Conservation (phyloP, 2,329 filamentous ascomycete genomes). For the Thelonectria blattea region DNA sequence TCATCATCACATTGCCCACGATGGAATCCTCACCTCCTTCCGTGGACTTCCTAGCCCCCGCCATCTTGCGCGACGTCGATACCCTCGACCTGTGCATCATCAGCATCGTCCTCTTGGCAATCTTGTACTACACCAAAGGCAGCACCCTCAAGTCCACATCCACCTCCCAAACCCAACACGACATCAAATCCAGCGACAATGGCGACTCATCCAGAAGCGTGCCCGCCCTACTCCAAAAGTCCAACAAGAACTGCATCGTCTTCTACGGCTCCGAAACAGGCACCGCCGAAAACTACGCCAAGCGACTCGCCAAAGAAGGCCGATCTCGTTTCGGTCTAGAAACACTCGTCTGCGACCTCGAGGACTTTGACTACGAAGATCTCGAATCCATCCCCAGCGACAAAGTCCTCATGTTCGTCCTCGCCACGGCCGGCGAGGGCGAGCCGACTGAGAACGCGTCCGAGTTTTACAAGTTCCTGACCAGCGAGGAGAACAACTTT, state of each 20-base stretch:
- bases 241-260: conserved; percentile 94
- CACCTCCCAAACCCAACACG: not conserved
- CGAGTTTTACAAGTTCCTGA: conserved; percentile 97
- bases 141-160: not conserved
- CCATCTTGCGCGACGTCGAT: not conserved
- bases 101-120: not conserved
- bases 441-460: conserved; percentile 98
- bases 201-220: conserved; percentile 72
- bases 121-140: conserved; percentile 5
- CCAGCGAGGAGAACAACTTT: conserved; percentile 80
- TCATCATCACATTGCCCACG: not conserved
- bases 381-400: conserved; percentile 87
- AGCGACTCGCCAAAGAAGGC: conserved; percentile 93
- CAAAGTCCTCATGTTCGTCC: conserved; percentile 91
- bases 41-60: not conserved
- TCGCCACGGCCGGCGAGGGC: conserved; percentile 97
- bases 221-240: conserved; percentile 92
- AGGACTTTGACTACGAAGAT: conserved; percentile 97
- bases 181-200: not conserved
- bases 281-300: conserved; percentile 97
- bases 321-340: conserved; percentile 95
- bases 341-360: conserved; percentile 97
- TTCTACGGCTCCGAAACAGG: conserved; percentile 99
- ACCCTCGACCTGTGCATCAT: conserved; percentile 7
- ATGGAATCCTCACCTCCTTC: not conserved